Conservation (phyloP, 306 rosid species). For the Notholithocarpus densiflorus region DNA sequence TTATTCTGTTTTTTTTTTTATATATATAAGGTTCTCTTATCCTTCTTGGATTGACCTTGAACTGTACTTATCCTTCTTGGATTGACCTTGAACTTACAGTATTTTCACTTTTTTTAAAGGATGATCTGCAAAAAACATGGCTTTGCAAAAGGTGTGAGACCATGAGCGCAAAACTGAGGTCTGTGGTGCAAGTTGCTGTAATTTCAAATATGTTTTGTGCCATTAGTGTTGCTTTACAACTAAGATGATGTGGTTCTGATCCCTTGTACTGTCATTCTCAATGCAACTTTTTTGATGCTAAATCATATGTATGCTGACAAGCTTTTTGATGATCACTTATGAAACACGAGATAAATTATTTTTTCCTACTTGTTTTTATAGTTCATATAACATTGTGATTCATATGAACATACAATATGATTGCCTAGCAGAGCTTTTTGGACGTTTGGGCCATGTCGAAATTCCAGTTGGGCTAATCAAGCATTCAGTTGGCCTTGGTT, state of each 20-base stretch:
- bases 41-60: not conserved
- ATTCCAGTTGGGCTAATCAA: no score
- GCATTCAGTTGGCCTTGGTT: no score
- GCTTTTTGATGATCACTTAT: not conserved
- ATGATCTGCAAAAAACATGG: slow-evolving; percentile 85
- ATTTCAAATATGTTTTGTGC: not conserved
- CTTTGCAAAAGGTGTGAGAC: slow-evolving; percentile 92
- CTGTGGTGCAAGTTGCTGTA: slow-evolving; percentile 21
- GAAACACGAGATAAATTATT: not conserved
- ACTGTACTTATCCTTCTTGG: slow-evolving; percentile 9
- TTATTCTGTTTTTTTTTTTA: not conserved
- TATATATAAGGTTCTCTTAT: not conserved
- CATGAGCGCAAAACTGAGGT: slow-evolving; percentile 92
- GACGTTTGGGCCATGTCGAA: no score
- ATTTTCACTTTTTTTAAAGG: slow-evolving; percentile 39
- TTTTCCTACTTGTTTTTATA: not conserved
- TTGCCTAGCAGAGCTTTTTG: no score
- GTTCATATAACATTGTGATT: no score
- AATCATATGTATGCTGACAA: not conserved
- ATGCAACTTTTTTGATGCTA: not conserved
- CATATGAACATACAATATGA: no score
- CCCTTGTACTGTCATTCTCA: not conserved
- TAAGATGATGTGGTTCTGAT: not conserved
- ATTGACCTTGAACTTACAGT: not conserved
- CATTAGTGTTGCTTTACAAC: not conserved